Evolutionary conservation across 305 asterid species (phyloP), one percentile per base, ranked within the genome.

Genomic region (Ilex paraguariensis): DNA sequence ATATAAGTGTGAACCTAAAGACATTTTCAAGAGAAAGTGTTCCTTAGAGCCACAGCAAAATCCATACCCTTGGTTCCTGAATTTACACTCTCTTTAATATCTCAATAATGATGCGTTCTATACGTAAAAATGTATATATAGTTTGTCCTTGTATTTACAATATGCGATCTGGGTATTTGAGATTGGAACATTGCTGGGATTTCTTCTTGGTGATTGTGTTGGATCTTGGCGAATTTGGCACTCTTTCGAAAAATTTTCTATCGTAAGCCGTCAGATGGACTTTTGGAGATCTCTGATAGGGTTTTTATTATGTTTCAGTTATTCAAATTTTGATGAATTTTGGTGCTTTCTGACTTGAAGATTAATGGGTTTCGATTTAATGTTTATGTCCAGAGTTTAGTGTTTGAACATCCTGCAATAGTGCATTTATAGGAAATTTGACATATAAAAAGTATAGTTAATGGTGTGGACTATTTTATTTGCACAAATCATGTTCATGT

Each of bases 281-380:
- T 82, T 64, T 31, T 77, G 79, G 94, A 90, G 86, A 83, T 87
- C 76, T 77, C 87, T 13, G 93, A 87, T 11, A 85, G 97, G 77
- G 85, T 83, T 67, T 85, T 75, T 74, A 93, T 95, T 90, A 81
- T 44, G 93, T 71, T 54, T 60, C 60, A 54, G 9, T 53, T 62
- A 50, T 60, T 72, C 60, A 44, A 13, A 17, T 51, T 44, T 7
- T 56, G 21, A 11, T 8, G 2, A 3, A 7, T 32, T 21, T 56
- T 56, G 21, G 40, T 10, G 21, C 3, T 21, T 30, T 7, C 3
- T 21, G 16, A 56, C n/a, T 56, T 9, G 9, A 56, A 21, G 13
- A 56, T 56, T 6, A 56, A 8, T 52, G 31, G 12, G 14, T 46
- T 46, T 10, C 51, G 3, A 3, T 46, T 46, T 10, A 46, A 13